Percentiles rank a stretch among this genome's conserved stretches.
Evolutionary conservation across 306 rosid genomes (phyloP).

Genomic region (Vicia sativa): DNA sequence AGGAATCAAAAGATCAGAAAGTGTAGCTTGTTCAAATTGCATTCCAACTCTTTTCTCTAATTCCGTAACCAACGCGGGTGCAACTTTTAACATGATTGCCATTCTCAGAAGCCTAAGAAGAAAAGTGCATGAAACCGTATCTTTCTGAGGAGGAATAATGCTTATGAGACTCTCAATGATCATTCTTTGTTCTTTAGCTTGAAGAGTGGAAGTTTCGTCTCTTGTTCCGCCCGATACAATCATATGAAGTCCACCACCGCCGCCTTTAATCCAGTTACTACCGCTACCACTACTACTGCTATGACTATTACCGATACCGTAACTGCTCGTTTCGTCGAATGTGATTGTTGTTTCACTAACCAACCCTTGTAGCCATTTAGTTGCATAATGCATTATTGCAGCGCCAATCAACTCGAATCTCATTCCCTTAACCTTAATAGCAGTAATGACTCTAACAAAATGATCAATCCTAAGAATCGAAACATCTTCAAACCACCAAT

Average conservation of each 20-base stretch:
- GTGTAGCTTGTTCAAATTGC: slow-evolving; percentile 94
- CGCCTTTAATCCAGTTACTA: slow-evolving; percentile 43
- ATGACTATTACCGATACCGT: slow-evolving; percentile 48
- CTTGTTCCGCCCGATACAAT: slow-evolving; percentile 53
- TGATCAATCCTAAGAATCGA: slow-evolving; percentile 94
- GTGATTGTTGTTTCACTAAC: slow-evolving; percentile 42
- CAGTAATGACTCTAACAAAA: slow-evolving; percentile 89
- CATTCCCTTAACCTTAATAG: slow-evolving; percentile 96
- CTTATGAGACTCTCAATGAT: slow-evolving; percentile 90
- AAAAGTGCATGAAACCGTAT: slow-evolving; percentile 91
- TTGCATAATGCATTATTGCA: slow-evolving; percentile 75
- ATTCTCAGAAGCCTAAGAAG: slow-evolving; percentile 86
- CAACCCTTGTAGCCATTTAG: slow-evolving; percentile 86
- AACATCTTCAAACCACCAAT: slow-evolving; percentile 99
- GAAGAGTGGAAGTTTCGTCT: slow-evolving; percentile 60
- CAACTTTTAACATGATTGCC: slow-evolving; percentile 87
- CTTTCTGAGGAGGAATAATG: slow-evolving; percentile 95
- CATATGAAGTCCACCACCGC: slow-evolving; percentile 86
- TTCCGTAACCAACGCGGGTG: slow-evolving; percentile 91
- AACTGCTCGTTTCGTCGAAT: slow-evolving; percentile 64
- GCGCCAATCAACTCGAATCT: slow-evolving; percentile 83
- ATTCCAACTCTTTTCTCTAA: slow-evolving; percentile 95
- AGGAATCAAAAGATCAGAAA: slow-evolving; percentile 82
- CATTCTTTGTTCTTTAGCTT: slow-evolving; percentile 86
- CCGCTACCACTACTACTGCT: slow-evolving; percentile 50